Conservation (phyloP, 2,329 filamentous ascomycete species). For the Sporothrix pallida region DNA sequence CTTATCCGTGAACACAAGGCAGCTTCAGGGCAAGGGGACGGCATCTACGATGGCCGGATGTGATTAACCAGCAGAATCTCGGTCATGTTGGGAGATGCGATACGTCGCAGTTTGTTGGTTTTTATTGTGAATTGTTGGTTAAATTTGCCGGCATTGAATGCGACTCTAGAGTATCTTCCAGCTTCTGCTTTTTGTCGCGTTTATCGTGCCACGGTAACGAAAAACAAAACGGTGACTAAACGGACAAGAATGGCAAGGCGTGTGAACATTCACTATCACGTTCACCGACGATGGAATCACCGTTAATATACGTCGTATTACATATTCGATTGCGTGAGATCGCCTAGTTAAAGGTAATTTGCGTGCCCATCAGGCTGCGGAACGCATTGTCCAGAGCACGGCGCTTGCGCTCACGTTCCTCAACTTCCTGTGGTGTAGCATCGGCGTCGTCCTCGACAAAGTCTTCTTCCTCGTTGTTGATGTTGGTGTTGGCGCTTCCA, state of each 20-base stretch:
- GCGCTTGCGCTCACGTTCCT: constrained; percentile 69
- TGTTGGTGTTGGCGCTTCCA: constrained; percentile 40
- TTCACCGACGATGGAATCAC: not conserved
- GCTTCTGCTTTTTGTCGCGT: too few relatives aligned
- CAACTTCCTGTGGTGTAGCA: constrained; percentile 51
- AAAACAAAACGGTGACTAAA: not conserved
- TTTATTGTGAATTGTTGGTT: not conserved
- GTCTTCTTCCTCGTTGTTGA: constrained; percentile 53
- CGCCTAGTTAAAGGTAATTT: constrained; percentile 63
- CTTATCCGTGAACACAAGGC: too few relatives aligned
- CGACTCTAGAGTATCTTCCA: not conserved
- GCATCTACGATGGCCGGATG: not conserved
- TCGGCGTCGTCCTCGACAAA: constrained; percentile 51
- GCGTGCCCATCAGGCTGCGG: constrained; percentile 72
- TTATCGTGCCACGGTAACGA: not conserved
- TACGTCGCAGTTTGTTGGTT: not conserved
- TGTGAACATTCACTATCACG: not conserved
- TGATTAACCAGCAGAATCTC: not conserved
- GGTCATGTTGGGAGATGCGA: not conserved
- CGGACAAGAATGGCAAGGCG: not conserved
- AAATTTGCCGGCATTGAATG: not conserved
- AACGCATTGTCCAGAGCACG: constrained; percentile 82
- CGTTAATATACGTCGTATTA: not conserved
- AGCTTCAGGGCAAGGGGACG: not conserved
- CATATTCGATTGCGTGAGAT: not conserved